phyloP scores from a whole-genome alignment of 805 yeast species.

The Candida andamanensis region DNA sequence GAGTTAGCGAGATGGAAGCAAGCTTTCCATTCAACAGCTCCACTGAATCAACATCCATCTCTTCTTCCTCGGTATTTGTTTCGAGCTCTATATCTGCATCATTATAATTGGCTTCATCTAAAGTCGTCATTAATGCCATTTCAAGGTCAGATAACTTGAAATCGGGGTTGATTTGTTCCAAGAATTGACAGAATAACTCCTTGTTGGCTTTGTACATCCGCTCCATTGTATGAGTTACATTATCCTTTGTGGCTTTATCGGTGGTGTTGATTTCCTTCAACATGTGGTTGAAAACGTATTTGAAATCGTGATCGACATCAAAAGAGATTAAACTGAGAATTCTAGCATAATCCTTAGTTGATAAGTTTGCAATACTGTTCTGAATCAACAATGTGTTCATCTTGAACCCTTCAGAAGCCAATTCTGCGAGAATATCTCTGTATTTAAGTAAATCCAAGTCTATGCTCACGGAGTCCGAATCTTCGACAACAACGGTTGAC shows the following conservation, averaged over 20 bases:
- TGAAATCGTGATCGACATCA: constrained; percentile 9
- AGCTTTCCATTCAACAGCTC: constrained; percentile 1
- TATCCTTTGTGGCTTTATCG: constrained; percentile 13
- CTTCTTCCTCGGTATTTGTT: constrained; percentile 16
- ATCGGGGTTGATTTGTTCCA: constrained; percentile 14
- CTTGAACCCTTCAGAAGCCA: constrained; percentile 7
- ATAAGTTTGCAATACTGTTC: constrained; percentile 23
- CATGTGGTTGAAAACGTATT: constrained; percentile 12
- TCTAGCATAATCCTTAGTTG: constrained; percentile 15
- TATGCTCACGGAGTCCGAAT: not conserved
- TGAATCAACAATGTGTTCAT: constrained; percentile 24
- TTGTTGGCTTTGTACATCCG: constrained; percentile 13
- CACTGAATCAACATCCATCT: constrained; percentile 10
- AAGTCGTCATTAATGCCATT: constrained; percentile 63
- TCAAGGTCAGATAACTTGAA: constrained; percentile 32
- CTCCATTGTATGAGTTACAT: constrained; percentile 17
- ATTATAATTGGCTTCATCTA: constrained; percentile 27
- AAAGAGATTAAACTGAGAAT: constrained; percentile 21
- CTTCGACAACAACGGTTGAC: constrained; percentile 12
- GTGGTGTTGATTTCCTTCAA: constrained; percentile 12
- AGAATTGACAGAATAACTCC: constrained; percentile 16
- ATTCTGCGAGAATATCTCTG: constrained; percentile 1
- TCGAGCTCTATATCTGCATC: constrained; percentile 23
- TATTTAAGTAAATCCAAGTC: constrained; percentile 4
- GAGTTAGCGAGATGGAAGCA: constrained; percentile 12